Evolutionary conservation across 225 moss, liverwort and hornwort genomes (phyloP), one percentile per base, ranked within the genome.

Genomic region (Bryum argenteum): DNA sequence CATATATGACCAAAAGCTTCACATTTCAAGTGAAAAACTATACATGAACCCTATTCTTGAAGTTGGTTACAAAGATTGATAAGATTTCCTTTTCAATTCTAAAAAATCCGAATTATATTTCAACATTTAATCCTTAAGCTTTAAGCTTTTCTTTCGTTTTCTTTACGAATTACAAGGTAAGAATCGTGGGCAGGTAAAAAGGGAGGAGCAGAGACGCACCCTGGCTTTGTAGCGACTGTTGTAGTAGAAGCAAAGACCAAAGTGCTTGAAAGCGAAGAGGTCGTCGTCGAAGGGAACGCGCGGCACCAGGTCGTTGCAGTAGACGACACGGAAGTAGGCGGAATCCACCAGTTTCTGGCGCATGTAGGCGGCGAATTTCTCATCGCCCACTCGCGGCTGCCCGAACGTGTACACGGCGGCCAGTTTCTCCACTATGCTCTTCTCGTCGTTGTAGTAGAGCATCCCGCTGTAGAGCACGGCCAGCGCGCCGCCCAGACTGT

Each of bases 401-500:
- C 91, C 91, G 26, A 92, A 85, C 8, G 91, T 92, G 51, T 86
- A 92, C 38, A 92, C 52, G 2, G 85, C 82, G 3, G 78, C 89
- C 42, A 89, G 37, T 54, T 71, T 83, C n/a, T 75, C 20, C 0
- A 78, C 66, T 14, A 89, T 19, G 0, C 12, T 38, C 0, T 33
- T 39, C 55, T 89, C 89, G 54, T 63, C 76, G 17, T 81, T 83
- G 77, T 80, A 81, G 48, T 67, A 71, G 61, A 92, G 52, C 83
- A 92, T 83, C 10, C 78, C 85, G 2, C 77, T 44, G 66, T 75
- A 89, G 10, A 92, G 84, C 12, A 67, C 22, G 3, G 88, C 78
- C 6, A 92, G 79, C 3, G 91, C 89, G 4, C 88, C 91, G 4
- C 91, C 91, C 8, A 92, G 67, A 58, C 91, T 92, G 20, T 92